Conservation (phyloP, 306 rosid species). For the Clitoria ternatea region DNA sequence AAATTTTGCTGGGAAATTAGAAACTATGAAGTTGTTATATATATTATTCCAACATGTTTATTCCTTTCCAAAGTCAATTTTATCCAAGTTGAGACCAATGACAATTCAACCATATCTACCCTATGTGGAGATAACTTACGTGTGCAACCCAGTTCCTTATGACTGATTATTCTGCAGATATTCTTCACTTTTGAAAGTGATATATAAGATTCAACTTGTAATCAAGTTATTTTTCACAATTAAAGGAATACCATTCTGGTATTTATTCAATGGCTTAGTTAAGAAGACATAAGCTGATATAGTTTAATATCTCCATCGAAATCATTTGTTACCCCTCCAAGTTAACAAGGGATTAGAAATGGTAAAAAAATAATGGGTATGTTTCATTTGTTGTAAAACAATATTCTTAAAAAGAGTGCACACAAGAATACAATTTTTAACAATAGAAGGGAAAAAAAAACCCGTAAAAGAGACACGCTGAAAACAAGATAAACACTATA, state of each 20-base stretch:
- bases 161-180: constrained; percentile 27
- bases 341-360: constrained; percentile 11
- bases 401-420: neutral
- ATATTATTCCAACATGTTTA: neutral
- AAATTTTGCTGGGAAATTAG: neutral
- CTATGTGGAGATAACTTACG: constrained; percentile 28
- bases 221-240: neutral
- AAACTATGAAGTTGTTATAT: neutral
- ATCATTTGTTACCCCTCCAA: constrained; percentile 23
- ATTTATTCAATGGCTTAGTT: constrained; percentile 15
- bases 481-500: no score
- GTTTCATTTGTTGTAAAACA: neutral
- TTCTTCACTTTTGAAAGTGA: constrained; percentile 24
- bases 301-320: constrained; percentile 19
- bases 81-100: constrained; percentile 16
- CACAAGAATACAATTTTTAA: neutral
- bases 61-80: constrained; percentile 28
- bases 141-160: constrained; percentile 22
- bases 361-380: neutral
- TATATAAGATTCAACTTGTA: constrained; percentile 25
- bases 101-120: constrained; percentile 15
- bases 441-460: no score
- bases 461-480: no score
- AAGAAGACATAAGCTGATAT: constrained; percentile 18
- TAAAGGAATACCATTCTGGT: neutral